Base-by-base conservation (phyloP, 352 stramenopile species). In the Phytophthora fragariaefolia region DNA sequence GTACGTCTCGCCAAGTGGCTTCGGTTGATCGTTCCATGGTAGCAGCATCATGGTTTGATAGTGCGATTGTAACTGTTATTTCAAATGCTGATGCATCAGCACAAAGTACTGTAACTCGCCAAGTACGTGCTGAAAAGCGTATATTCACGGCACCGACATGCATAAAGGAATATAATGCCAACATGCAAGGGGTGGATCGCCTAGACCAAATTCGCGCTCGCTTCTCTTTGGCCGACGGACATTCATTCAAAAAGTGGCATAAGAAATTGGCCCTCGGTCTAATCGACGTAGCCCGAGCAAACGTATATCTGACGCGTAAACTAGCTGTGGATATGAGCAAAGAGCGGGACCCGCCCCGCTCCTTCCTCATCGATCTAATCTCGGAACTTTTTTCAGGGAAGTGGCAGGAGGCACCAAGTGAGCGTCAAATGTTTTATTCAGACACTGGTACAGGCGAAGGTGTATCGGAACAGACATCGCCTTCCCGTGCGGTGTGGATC, bases 121-220 rank as follows among this genome's bases (percentile, higher is more conserved):
- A 62, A 28, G 47, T 68, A 13, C 38, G 43, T 22, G 53, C 51
- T 26, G 38, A 71, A 22, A 53, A 36, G 10, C 9, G 24, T 4
- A n/a, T n/a, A n/a, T n/a, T n/a, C n/a, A n/a, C n/a, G n/a, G n/a
- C n/a, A 18, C 8, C 4, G 17, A 64, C 45, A 13, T 66, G 58
- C 34, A 46, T 75, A 22, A 63, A 61, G 13, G 18, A 65, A 38
- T 77, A 77, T 51, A 80, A 80, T 38, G 2, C 65, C 1, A n/a
- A 73, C 38, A 77, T 80, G 73, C 68, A 80, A 34, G 73, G 65
- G 0, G 73, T 78, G 0, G 73, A 81, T 23, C 18, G 66, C 0
- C 20, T 57, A 30, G 69, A 78, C 28, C 66, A 81, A 54, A 49
- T 81, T 12, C n/a, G n/a, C 58, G 62, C 53, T 42, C 10, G 36